Evolutionary conservation across 2,329 filamentous ascomycete species (phyloP).

Genomic region (Cladosporium sp.): DNA sequence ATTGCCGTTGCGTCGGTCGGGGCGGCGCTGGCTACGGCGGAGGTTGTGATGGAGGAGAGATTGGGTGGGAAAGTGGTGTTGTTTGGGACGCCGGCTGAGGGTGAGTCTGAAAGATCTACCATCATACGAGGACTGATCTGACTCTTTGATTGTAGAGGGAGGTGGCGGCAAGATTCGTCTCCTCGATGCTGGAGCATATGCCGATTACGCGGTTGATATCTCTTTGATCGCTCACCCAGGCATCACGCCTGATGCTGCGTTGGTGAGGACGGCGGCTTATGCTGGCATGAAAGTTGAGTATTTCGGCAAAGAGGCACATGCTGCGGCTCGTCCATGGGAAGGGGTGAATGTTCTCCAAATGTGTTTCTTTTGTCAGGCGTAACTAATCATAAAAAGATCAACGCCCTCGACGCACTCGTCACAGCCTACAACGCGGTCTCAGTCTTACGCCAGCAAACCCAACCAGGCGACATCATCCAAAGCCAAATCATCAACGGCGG

Average conservation of each 20-base stretch:
- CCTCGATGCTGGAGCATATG: slow-evolving; percentile 46
- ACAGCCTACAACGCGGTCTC: slow-evolving; percentile 38
- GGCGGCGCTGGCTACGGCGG: slow-evolving; percentile 28
- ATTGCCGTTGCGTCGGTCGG: slow-evolving; percentile 17
- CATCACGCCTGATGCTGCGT: slow-evolving; percentile 43
- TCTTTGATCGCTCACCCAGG: slow-evolving; percentile 40
- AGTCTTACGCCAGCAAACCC: slow-evolving; percentile 42
- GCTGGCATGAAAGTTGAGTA: slow-evolving; percentile 53
- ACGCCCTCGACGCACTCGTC: slow-evolving; percentile 38
- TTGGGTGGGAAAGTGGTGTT: slow-evolving; percentile 41
- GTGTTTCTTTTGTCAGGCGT: background rate
- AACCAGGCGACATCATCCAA: slow-evolving; percentile 42
- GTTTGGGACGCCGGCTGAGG: slow-evolving; percentile 46
- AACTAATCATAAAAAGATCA: slow-evolving; percentile 26
- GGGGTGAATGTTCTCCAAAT: slow-evolving; percentile 19
- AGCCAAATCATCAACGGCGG: slow-evolving; percentile 34
- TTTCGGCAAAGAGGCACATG: slow-evolving; percentile 43
- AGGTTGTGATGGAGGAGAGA: slow-evolving; percentile 31
- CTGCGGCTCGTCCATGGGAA: slow-evolving; percentile 38
- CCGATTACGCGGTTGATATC: slow-evolving; percentile 40
- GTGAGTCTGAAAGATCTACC: slow-evolving; percentile 32
- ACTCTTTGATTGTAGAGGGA: slow-evolving; percentile 21
- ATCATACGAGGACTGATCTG: background rate
- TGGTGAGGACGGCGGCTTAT: slow-evolving; percentile 56
- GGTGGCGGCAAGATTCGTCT: slow-evolving; percentile 49